Evolutionary conservation across 352 stramenopile species (phyloP).

Genomic region (Phytopythium aichiense): DNA sequence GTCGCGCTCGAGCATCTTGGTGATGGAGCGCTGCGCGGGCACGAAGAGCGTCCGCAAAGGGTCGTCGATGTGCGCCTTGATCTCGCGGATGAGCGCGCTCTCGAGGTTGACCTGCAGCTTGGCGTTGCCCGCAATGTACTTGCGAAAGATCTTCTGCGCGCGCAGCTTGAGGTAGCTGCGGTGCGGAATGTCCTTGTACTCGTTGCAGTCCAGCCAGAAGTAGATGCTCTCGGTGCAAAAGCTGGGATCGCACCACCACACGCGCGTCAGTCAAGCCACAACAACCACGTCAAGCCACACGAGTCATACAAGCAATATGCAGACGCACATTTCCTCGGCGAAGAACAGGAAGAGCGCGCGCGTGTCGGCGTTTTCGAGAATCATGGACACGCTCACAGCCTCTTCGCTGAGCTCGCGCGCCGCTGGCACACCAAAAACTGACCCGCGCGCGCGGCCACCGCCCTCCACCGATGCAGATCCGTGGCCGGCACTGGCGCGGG

Average conservation of each 20-base stretch:
- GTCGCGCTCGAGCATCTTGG: constrained; percentile 72
- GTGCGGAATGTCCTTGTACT: constrained; percentile 77
- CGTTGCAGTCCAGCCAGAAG: constrained; percentile 83
- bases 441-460: background rate
- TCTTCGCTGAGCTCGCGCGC: constrained; percentile 24
- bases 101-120: constrained; percentile 77
- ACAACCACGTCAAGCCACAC: background rate
- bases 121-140: constrained; percentile 61
- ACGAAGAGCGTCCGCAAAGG: constrained; percentile 58
- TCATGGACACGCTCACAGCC: constrained; percentile 46
- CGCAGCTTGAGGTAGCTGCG: constrained; percentile 69
- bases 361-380: constrained; percentile 60
- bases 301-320: background rate
- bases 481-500: background rate
- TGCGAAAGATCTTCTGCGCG: constrained; percentile 75
- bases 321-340: constrained; percentile 71
- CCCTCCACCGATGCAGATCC: background rate
- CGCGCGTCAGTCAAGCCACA: background rate
- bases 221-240: constrained; percentile 81
- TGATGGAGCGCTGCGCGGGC: constrained; percentile 56
- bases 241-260: constrained; percentile 15
- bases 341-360: constrained; percentile 68
- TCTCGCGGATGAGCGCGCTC: constrained; percentile 47
- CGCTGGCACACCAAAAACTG: background rate
- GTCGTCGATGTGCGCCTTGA: constrained; percentile 49